These are phyloP conservation scores for Leptographium radiaticola DNA, from an alignment of 2,329 filamentous ascomycete genomes.

Conservation along the genomic window DNA sequence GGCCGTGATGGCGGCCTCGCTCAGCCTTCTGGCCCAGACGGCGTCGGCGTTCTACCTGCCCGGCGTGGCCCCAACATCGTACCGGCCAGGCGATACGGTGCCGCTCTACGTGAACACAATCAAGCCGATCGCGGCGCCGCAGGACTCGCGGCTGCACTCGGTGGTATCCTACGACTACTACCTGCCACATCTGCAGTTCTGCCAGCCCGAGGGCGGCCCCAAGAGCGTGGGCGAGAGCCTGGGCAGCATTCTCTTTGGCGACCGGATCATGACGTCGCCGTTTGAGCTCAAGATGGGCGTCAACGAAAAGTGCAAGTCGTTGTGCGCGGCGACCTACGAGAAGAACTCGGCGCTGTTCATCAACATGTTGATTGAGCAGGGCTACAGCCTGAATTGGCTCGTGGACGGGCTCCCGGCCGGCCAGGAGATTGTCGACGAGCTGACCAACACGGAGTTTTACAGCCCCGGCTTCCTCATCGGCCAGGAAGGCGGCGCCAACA, in stretches of 20 bases:
- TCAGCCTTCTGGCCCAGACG: conserved; percentile 37
- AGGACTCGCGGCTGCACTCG: conserved; percentile 75
- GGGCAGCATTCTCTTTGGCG: conserved; percentile 93
- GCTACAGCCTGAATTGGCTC: conserved; percentile 90
- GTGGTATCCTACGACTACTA: conserved; percentile 97
- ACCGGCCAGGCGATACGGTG: conserved; percentile 65
- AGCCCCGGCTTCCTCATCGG: conserved; percentile 84
- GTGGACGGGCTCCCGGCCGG: conserved; percentile 89
- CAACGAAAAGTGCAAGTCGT: conserved; percentile 75
- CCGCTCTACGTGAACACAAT: conserved; percentile 88
- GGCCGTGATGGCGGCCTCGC: conserved; percentile 30
- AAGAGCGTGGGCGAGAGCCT: conserved; percentile 75
- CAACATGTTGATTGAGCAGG: conserved; percentile 68
- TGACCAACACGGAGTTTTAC: conserved; percentile 70
- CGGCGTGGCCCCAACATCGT: conserved; percentile 87
- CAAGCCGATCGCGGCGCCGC: conserved; percentile 65
- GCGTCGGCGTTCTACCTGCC: conserved; percentile 83
- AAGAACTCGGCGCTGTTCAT: conserved; percentile 61
- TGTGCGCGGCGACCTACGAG: conserved; percentile 58
- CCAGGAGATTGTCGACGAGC: conserved; percentile 64
- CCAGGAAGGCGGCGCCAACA: conserved; percentile 36
- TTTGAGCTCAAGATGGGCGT: conserved; percentile 77
- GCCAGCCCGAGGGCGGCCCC: conserved; percentile 62
- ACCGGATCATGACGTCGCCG: conserved; percentile 89
- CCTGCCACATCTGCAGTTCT: conserved; percentile 76